Conservation (phyloP, 2,329 filamentous ascomycete genomes). For the Beauveria bassiana region DNA sequence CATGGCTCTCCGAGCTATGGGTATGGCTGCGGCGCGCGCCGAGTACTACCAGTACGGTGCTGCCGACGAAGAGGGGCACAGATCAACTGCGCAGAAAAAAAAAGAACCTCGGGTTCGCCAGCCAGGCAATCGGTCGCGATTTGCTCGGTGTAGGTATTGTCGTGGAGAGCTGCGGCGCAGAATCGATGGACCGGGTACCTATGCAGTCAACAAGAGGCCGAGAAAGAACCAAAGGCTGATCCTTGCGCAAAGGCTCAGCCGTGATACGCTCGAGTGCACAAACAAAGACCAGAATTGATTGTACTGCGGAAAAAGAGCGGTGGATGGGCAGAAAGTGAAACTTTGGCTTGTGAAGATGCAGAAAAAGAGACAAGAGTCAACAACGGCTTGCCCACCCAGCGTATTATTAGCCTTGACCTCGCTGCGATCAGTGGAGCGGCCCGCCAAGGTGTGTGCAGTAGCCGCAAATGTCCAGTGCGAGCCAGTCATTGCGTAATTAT, state of each 20-base stretch:
- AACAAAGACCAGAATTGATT: background rate
- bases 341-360: conserved; percentile 9
- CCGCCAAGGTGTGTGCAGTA: background rate
- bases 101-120: background rate
- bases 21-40: background rate
- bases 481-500: background rate
- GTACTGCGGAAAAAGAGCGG: conserved; percentile 8
- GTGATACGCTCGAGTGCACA: background rate
- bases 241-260: background rate
- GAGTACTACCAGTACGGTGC: background rate
- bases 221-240: background rate
- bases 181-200: background rate
- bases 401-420: background rate
- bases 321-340: conserved; percentile 8
- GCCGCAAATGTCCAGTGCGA: background rate
- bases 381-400: background rate
- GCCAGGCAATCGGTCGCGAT: background rate
- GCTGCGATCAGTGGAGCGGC: conserved; percentile 1
- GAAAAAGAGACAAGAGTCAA: conserved; percentile 10
- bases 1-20: conserved; percentile 16
- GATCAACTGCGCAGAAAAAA: background rate
- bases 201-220: background rate
- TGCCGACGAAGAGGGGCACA: background rate
- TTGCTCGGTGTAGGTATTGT: background rate
- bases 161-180: background rate